Conservation (phyloP, 2,329 filamentous ascomycete species). For the Ophiostoma montium region DNA sequence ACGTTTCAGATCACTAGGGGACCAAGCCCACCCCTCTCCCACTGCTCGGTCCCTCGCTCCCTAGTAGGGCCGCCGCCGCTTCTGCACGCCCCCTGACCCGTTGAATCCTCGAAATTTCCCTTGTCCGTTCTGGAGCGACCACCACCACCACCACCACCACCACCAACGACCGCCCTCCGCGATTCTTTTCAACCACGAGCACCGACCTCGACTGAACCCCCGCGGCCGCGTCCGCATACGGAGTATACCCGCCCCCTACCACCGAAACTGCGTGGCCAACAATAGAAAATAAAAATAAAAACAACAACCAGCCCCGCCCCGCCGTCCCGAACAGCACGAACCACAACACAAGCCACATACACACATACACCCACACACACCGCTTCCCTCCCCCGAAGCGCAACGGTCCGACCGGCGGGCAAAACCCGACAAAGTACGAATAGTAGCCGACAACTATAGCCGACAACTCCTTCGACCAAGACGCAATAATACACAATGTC, state of each 20-base stretch:
- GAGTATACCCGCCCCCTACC: not conserved
- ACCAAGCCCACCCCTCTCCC: not conserved
- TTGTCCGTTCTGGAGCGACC: too few species aligned
- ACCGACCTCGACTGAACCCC: too few species aligned
- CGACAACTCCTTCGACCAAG: not conserved
- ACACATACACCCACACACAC: too few species aligned
- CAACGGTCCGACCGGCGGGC: too few species aligned
- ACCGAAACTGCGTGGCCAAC: slow-evolving; percentile 1
- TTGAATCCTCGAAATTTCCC: too few species aligned
- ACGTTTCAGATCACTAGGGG: slow-evolving; percentile 4
- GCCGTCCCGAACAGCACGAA: not conserved
- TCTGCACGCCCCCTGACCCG: not conserved
- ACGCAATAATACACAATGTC: too few species aligned
- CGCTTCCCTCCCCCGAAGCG: not conserved
- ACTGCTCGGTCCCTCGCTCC: not conserved
- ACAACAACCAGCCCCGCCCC: not conserved
- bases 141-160: too few species aligned
- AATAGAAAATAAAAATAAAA: not conserved
- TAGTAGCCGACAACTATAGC: too few species aligned
- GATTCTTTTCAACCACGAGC: too few species aligned
- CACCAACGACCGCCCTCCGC: too few species aligned
- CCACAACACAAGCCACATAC: too few species aligned
- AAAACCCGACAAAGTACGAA: too few species aligned
- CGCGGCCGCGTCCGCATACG: slow-evolving; percentile 2
- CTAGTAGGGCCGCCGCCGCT: not conserved